Base-by-base conservation (phyloP, 768 basidiomycete species). In the Lactarius pseudohatsudake region DNA sequence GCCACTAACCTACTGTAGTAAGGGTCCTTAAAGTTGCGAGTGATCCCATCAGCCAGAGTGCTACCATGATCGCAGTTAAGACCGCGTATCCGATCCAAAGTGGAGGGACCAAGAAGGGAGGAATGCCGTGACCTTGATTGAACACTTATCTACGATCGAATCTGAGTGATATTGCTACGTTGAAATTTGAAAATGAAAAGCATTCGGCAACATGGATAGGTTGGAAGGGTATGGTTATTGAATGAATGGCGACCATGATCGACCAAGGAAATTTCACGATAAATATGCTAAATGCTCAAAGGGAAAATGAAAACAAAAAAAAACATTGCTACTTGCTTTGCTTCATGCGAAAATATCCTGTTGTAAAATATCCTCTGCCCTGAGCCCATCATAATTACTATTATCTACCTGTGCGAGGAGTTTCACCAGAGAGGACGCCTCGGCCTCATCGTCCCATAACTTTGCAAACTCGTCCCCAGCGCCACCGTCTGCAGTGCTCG, bases 331-430 rank as follows among this genome's bases (percentile, higher is more conserved):
- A 26, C 22, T 26, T 26, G 11, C 22, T 50, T n/a, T 26, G 22
- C 9, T 53, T 64, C 53, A 63, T 55, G 50, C 58, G 32, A 67
- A 67, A 22, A 63, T 64, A 43, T 64, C 66, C 26, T 58, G 58
- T 4, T 64, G 66, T 34, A 67, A 32, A 47, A 64, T 63, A 40
- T 67, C 62, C 53, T 67, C 66, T 4, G 66, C 66, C 57, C 18
- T 64, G 53, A 67, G 58, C 3, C 26, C 50, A 28, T 54, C 50
- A 53, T 26, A 53, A 50, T 22, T 22, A 50, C 47, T 15, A 26
- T 53, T 36, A 34, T 47, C 47, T 40, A 18, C 28, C 38, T 62
- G 65, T 4, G 57, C 13, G 28, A 66, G 55, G 16, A 66, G 45
- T 32, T 62, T 36, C 28, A 34, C 61, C n/a, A 62, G 28, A 41